Base-by-base conservation (phyloP, 176 grass and related monocot genomes). In the Raddia distichophylla region DNA sequence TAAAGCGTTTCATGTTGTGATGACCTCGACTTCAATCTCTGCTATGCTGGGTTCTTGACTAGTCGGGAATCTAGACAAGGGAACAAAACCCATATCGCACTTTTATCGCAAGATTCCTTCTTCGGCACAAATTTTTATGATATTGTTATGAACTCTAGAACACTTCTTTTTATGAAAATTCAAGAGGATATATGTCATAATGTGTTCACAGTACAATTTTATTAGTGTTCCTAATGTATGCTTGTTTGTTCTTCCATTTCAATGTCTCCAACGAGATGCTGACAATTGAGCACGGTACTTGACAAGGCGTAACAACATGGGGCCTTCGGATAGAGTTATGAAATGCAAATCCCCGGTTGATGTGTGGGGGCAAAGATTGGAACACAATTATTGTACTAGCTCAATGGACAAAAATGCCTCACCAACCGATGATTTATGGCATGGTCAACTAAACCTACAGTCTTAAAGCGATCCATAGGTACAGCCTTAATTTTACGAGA, bases 341-440 rank as follows among this genome's bases (percentile, higher is more conserved):
- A 62, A 73, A 35, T 19, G 43, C 49, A 18, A 55, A 51, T 50
- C 61, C 59, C 18, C 71, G 79, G 79, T 55, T 57, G 59, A 20
- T 60, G 10, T 77, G 85, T 87, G 85, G 79, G 79, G 79, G 47
- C 56, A 77, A 77, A 64, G 69, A 53, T 15, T 17, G 52, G 16
- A 54, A 5, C 15, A 5, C 58, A 22, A 11, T 60, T 60, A 11
- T 70, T 89, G 76, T 64, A 64, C 71, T 65, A 18, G 70, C 32
- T 70, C 76, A 27, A 15, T 58, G 49, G 77, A 81, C 82, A 59
- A 77, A 82, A 77, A 59, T 77, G 72, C 27, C 27, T 82, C 77
- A 77, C 82, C 78, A 77, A 82, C 87, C 50, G 32, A 64, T 74
- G 76, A 66, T 67, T 80, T 19, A 82, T 86, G 82, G 83, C 48